Conservation (phyloP, 768 basidiomycete species). For the Trametes coccinea region DNA sequence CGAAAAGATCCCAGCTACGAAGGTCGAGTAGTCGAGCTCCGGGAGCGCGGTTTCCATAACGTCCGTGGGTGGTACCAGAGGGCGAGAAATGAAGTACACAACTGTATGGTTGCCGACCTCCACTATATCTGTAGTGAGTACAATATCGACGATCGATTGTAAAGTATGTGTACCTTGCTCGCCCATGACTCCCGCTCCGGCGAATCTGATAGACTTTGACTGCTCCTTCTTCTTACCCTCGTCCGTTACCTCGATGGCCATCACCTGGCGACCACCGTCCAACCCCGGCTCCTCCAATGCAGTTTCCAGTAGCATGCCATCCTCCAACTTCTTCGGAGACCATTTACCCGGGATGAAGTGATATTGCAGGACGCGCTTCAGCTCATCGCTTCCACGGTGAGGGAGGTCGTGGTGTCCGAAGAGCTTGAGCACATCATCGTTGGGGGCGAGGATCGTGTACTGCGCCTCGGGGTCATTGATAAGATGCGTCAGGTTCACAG, state of each 20-base stretch:
- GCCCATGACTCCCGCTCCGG: slow-evolving; percentile 77
- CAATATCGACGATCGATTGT: not conserved
- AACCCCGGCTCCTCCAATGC: slow-evolving; percentile 73
- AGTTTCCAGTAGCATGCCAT: slow-evolving; percentile 79
- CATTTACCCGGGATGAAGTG: slow-evolving; percentile 90
- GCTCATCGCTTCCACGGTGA: slow-evolving; percentile 60
- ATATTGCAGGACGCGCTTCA: slow-evolving; percentile 77
- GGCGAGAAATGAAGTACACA: slow-evolving; percentile 87
- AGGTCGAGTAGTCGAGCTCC: slow-evolving; percentile 82
- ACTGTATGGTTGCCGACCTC: slow-evolving; percentile 66
- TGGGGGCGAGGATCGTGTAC: slow-evolving; percentile 90
- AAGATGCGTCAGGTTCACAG: slow-evolving; percentile 69
- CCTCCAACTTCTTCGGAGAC: slow-evolving; percentile 64
- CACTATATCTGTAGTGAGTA: slow-evolving; percentile 44
- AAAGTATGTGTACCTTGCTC: slow-evolving; percentile 58
- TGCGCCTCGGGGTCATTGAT: slow-evolving; percentile 68
- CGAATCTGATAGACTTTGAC: slow-evolving; percentile 69
- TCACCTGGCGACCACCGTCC: slow-evolving; percentile 66
- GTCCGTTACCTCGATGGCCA: slow-evolving; percentile 62
- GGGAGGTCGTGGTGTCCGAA: slow-evolving; percentile 59
- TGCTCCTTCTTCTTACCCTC: slow-evolving; percentile 42
- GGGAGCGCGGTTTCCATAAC: slow-evolving; percentile 80
- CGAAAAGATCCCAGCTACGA: slow-evolving; percentile 88
- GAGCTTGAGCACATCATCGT: slow-evolving; percentile 77
- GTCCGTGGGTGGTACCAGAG: slow-evolving; percentile 81